Percentiles rank a stretch among this genome's conserved stretches.
These are phyloP conservation scores for Amylocystis lapponica DNA, from an alignment of 768 basidiomycete species.

Conservation along the genomic window DNA sequence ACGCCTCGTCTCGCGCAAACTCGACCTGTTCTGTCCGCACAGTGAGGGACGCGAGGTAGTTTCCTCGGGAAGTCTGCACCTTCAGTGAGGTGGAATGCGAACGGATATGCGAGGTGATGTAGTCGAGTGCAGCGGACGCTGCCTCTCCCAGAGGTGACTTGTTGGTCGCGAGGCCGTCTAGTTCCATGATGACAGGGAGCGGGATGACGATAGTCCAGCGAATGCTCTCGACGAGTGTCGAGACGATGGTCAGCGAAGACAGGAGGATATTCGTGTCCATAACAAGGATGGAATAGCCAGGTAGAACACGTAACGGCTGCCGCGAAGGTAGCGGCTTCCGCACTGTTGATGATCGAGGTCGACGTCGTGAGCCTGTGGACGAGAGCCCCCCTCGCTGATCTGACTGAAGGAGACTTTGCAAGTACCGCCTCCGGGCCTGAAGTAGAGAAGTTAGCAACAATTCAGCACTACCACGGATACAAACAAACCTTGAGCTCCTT, in stretches of 20 bases:
- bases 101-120: conserved; percentile 71
- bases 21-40: conserved; percentile 84
- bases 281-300: conserved; percentile 88
- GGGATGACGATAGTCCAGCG: conserved; percentile 89
- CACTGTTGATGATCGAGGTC: conserved; percentile 24
- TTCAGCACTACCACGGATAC: conserved; percentile 3
- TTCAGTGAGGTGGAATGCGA: conserved; percentile 76
- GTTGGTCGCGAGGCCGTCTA: conserved; percentile 81
- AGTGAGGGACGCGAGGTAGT: conserved; percentile 79
- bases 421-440: conserved; percentile 69
- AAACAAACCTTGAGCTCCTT: conserved; percentile 73
- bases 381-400: conserved; percentile 30
- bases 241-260: conserved; percentile 69
- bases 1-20: conserved; percentile 41
- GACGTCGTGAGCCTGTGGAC: conserved; percentile 19
- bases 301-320: conserved; percentile 51
- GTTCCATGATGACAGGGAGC: conserved; percentile 92
- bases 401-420: conserved; percentile 59
- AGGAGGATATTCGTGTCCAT: conserved; percentile 94
- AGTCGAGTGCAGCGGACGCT: conserved; percentile 66
- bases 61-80: conserved; percentile 92
- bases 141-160: conserved; percentile 63
- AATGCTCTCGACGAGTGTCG: conserved; percentile 70
- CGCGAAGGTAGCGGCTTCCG: conserved; percentile 25
- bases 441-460: conserved; percentile 12